Base-by-base conservation (phyloP, 1,284 basidiomycete species). In the Cutaneotrichosporon curvatum region DNA sequence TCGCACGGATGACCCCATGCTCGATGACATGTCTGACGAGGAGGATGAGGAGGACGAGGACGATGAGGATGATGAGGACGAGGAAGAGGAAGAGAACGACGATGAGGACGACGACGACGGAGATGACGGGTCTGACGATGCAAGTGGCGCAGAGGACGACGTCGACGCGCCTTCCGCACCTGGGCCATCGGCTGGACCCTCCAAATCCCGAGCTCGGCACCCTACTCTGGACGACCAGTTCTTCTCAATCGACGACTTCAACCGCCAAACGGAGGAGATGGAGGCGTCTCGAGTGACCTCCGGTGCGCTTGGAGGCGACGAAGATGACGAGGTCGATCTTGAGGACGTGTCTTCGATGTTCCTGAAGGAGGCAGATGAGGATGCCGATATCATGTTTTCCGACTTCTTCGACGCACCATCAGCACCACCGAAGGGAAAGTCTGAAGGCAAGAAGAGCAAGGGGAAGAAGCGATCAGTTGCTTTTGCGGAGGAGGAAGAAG, bases 241-340 rank as follows among this genome's bases (percentile, higher is more conserved):
- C 75, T 98, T 98, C 72, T 81, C 86, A 47, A 80, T 97, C 46
- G 81, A 82, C 45, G 78, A 82, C 19, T 97, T 98, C 75, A 95
- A 97, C 65, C 79, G 83, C 4, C 81, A 90, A 69, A 85, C 85
- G 2, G 85, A 87, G 67, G 81, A 81, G 57, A 79, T 82, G 7
- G 90, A 95, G 71, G 81, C 83, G 14, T 78, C 75, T 48, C 75
- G 74, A 11, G 74, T 79, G 12, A 82, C 83, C 5, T 74, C 74
- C 57, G 84, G 85, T 41, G 74, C 71, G 39, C 74, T 84, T 9
- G 71, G 72, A 21, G 70, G 68, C n/a, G 71, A 73, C 34, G 70
- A 71, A 37, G 72, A 75, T 22, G 76, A 79, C 23, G 79, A 80
- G 33, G 76, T 77, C 43, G 71, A 71, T 10, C 75, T 77, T 34